These are phyloP conservation scores for Macrolepiota albuminosa DNA, from an alignment of 768 basidiomycete genomes.

Conservation along the genomic window DNA sequence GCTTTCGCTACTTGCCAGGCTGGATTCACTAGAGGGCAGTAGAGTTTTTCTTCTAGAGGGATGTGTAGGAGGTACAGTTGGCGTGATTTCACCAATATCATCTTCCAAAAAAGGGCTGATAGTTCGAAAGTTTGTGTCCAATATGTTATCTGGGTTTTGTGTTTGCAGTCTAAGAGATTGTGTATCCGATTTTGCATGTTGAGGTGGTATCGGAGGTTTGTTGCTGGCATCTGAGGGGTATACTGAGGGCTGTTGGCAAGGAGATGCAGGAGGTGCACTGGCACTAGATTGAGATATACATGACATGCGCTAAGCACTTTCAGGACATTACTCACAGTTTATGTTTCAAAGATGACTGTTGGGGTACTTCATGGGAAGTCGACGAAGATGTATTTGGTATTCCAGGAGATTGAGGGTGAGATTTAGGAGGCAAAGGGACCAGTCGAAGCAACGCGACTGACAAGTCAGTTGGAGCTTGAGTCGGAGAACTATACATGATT, in stretches of 20 bases:
- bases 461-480: constrained; percentile 25
- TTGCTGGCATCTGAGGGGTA: constrained; percentile 18
- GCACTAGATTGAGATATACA: constrained; percentile 6
- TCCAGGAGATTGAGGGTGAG: constrained; percentile 11
- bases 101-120: constrained; percentile 22
- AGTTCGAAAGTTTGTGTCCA: constrained; percentile 12
- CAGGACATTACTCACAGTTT: constrained; percentile 40
- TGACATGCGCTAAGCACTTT: not conserved
- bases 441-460: constrained; percentile 51
- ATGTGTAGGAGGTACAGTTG: no score
- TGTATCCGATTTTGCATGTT: constrained; percentile 16
- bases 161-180: constrained; percentile 14
- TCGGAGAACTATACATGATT: constrained; percentile 31
- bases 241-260: no score
- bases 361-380: constrained; percentile 19
- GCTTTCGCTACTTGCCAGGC: no score
- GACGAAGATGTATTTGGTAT: constrained; percentile 3
- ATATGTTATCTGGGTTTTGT: constrained; percentile 14
- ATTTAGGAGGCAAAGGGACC: constrained; percentile 32
- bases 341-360: constrained; percentile 29
- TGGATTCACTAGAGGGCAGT: no score
- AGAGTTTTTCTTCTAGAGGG: no score
- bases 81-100: constrained; percentile 11
- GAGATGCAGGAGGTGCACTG: constrained; percentile 10
- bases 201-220: constrained; percentile 20